A percentile compares a stretch with the other conserved stretches of the same genome.
Conservation (phyloP, 2,329 filamentous ascomycete species). For the Talaromyces sp. region DNA sequence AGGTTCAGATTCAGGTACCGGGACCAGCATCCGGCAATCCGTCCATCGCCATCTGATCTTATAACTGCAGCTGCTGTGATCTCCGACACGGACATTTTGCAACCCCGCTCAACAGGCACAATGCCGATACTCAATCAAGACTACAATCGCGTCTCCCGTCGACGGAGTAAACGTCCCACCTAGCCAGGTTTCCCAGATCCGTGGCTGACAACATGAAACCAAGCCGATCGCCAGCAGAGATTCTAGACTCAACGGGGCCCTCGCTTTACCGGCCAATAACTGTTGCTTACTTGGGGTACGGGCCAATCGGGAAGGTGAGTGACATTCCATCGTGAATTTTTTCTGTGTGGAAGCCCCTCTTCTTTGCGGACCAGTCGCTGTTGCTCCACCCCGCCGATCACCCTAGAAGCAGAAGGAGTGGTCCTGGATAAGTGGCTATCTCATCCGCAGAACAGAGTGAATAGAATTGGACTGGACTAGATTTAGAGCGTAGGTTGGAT, state of each 20-base stretch:
- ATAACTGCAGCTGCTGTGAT: conserved; percentile 5
- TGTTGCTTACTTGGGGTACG: not conserved
- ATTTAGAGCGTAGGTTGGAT: no score
- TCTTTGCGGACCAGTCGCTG: conserved; percentile 10
- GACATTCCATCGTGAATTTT: conserved; percentile 2
- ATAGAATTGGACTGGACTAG: no score
- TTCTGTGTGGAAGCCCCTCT: not conserved
- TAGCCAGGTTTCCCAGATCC: conserved; percentile 1
- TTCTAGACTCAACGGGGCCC: conserved; percentile 12
- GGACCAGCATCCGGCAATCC: not conserved
- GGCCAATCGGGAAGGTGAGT: conserved; percentile 6
- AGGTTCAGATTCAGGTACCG: not conserved
- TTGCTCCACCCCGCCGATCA: conserved; percentile 16
- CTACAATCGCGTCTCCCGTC: not conserved
- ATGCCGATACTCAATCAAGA: no score
- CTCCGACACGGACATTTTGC: conserved; percentile 7
- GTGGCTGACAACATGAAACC: conserved; percentile 10
- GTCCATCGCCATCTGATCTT: not conserved
- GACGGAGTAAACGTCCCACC: conserved; percentile 1
- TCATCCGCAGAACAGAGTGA: no score
- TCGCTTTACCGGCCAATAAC: not conserved
- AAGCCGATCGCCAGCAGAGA: conserved; percentile 5
- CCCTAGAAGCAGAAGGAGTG: conserved; percentile 10
- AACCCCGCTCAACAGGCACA: not conserved
- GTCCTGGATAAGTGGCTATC: no score